Percentiles rank a stretch among this genome's conserved stretches.
Conservation (phyloP, 345 rosid species). For the Kandelia obovata region DNA sequence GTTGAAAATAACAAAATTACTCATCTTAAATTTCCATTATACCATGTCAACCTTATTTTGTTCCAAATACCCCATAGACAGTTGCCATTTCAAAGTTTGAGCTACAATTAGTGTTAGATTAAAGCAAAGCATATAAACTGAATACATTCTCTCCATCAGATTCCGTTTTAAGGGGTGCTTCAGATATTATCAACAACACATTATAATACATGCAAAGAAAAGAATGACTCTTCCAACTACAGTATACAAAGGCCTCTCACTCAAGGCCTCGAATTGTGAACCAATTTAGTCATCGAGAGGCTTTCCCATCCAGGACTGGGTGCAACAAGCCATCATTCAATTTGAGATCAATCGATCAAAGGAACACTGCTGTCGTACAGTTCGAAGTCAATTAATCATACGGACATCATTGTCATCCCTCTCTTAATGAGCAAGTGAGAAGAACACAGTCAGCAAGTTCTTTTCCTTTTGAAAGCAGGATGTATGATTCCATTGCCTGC, state of each 20-base stretch:
- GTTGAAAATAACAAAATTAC: too few relatives aligned
- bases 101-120: too few relatives aligned
- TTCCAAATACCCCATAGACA: too few relatives aligned
- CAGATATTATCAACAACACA: conserved; percentile 6
- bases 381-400: neutral
- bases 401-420: neutral
- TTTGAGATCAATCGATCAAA: too few relatives aligned
- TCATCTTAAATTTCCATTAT: too few relatives aligned
- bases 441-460: conserved; percentile 22
- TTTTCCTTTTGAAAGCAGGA: conserved; percentile 45
- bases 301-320: neutral
- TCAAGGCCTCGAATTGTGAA: neutral
- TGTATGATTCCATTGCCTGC: conserved; percentile 42
- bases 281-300: neutral
- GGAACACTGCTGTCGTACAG: neutral
- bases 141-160: neutral
- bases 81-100: too few relatives aligned
- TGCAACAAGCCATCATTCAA: too few relatives aligned
- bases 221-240: conserved; percentile 15
- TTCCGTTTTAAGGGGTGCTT: neutral
- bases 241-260: conserved; percentile 6
- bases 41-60: too few relatives aligned
- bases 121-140: neutral
- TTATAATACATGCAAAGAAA: conserved; percentile 16
- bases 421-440: neutral